Evolutionary conservation across 140 eudicot species (phyloP), one percentile per base, ranked within the genome.

Genomic region (Erigeron philadelphicus): DNA sequence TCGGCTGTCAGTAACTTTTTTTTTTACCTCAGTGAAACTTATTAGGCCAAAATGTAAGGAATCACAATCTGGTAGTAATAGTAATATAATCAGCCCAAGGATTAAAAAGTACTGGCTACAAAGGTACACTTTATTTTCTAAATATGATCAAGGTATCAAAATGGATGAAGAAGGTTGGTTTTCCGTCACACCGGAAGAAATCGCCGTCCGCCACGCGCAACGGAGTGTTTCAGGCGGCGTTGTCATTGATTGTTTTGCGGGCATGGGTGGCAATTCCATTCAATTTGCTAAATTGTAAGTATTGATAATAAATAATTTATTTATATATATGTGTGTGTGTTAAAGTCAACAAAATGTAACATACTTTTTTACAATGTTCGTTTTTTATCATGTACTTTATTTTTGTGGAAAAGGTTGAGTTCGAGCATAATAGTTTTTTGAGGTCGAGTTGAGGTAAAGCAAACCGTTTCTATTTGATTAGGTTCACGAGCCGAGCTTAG

Each of bases 121-220:
- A 70, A 78, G 96, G 4, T 89, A 86, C 72, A 75, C 71, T 74
- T 78, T 89, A 46, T 89, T 89, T 66, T 78, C 87, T 8, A 82
- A 79, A 49, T 89, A 76, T 65, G 95, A 89, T 71, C 76, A 80
- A 72, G 95, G 95, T 8, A 75, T 89, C 38, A 21, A 65, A 72
- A 61, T 89, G 84, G 96, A 89, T 60, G 95, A 86, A 75, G 90
- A 89, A 72, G 96, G 96, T 9, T 89, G 96, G 96, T 89, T 78
- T 70, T 89, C 96, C 53, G 96, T 89, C 60, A 89, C 90, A 42
- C 96, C 95, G 41, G 96, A 89, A 70, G 83, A 72, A 67, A 80
- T 89, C 31, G 96, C 96, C 2, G 76, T 77, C 63, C 75, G 78
- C n/a, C 96, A 89, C 45, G 96, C 96, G 5, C 65, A 66, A 16